Base-by-base conservation (phyloP, 2,329 filamentous ascomycete genomes). In the Trichoderma polysporum region DNA sequence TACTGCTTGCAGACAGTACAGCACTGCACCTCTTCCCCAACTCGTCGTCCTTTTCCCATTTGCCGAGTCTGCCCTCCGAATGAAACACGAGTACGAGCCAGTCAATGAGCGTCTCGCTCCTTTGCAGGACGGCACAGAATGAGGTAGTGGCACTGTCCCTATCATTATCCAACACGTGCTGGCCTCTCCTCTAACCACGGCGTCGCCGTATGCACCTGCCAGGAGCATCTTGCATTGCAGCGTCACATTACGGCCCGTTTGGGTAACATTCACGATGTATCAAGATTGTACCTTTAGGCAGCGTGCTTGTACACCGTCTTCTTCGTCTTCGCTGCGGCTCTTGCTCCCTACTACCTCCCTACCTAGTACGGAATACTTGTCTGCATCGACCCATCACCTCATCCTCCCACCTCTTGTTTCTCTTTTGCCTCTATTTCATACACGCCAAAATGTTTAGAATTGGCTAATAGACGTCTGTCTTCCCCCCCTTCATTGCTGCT, bases 191-290 rank as follows among this genome's bases (percentile, higher is more conserved):
- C 60, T 45, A 63, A 63, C 60, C 60, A 63, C 60, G 60, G 60
- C 49, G 60, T 54, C 60, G 60, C 60, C 60, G 60, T 63, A 54
- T 63, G 60, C 60, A 63, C 60, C 60, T 63, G 60, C 60, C 60
- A 63, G 60, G 60, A 63, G 60, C 60, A 63, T 63, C 60, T 63
- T 56, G 60, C 60, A 63, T 62, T 22, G 33, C 37, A 63, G 60
- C 49, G 60, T 63, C 60, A 47, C 60, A 63, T 63, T 54, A 12
- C n/a, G 33, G 37, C 37, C 50, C 49, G 15, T 63, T 54, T 47
- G 22, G 60, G 60, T 50, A 63, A 54, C 37, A 45, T 33, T 33
- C 12, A 54, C 50, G 35, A 54, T 56, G 60, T 54, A 63, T 63
- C 50, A 13, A 53, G 50, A 54, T 56, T 63, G 60, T 63, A 63